These are phyloP conservation scores for Gryganskiella cystojenkinii DNA, from an alignment of 192 early-diverging fungal genomes.

Conservation along the genomic window DNA sequence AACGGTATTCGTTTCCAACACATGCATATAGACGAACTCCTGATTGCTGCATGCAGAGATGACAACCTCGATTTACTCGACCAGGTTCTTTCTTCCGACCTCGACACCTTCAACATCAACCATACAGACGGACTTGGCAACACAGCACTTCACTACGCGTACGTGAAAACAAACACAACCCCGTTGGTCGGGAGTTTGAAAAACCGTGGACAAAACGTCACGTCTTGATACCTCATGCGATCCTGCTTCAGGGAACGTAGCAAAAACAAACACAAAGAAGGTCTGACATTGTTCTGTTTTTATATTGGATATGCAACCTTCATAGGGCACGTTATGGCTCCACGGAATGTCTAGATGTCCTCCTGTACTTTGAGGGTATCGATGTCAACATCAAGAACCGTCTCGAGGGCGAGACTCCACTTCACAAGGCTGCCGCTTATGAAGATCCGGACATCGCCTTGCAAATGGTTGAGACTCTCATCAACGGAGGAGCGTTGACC, in stretches of 20 bases:
- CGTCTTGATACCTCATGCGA: too few species aligned
- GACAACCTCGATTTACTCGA: slow-evolving; percentile 74
- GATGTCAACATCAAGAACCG: slow-evolving; percentile 66
- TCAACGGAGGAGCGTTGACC: slow-evolving; percentile 63
- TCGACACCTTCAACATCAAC: slow-evolving; percentile 62
- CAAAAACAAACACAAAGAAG: background rate
- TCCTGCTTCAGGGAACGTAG: too few species aligned
- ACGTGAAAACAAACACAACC: too few species aligned
- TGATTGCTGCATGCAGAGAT: slow-evolving; percentile 75
- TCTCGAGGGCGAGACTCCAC: slow-evolving; percentile 68
- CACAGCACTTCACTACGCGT: slow-evolving; percentile 75
- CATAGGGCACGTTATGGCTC: slow-evolving; percentile 64
- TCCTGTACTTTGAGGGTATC: slow-evolving; percentile 61
- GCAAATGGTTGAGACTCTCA: slow-evolving; percentile 63
- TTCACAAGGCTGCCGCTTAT: slow-evolving; percentile 73
- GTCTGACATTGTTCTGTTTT: background rate
- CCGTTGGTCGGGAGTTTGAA: too few species aligned
- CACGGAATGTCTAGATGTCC: slow-evolving; percentile 65
- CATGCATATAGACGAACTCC: slow-evolving; percentile 65
- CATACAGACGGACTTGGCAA: slow-evolving; percentile 69
- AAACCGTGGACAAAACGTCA: too few species aligned
- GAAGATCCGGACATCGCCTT: slow-evolving; percentile 64
- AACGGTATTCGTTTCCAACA: background rate
- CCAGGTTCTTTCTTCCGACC: slow-evolving; percentile 60
- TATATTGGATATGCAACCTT: background rate